These are phyloP conservation scores for Coleophoma crateriformis DNA, from an alignment of 2,329 filamentous ascomycete genomes.

Conservation along the genomic window DNA sequence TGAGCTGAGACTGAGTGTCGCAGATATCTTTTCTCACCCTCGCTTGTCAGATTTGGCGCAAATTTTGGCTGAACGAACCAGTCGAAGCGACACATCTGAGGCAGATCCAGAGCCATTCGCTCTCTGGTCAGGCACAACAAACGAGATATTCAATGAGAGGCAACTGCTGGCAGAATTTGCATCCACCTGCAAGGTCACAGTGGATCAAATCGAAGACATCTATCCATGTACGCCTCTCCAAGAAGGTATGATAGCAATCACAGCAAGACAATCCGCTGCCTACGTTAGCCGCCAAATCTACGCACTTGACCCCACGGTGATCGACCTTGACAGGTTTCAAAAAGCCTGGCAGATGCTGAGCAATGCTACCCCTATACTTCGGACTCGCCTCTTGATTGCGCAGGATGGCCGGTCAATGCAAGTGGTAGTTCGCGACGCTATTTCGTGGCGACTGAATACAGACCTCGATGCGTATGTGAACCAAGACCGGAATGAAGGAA, in stretches of 20 bases:
- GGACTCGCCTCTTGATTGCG: constrained; percentile 1
- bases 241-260: constrained; percentile 48
- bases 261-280: constrained; percentile 20
- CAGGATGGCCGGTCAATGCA: neutral
- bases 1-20: neutral
- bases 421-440: neutral
- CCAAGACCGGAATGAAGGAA: neutral
- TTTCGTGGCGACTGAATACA: neutral
- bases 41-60: neutral
- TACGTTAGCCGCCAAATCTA: constrained; percentile 25
- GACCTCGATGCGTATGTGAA: constrained; percentile 1
- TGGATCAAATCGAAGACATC: constrained; percentile 11
- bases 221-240: constrained; percentile 7
- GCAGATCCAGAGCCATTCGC: neutral
- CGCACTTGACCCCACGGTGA: constrained; percentile 6
- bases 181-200: constrained; percentile 26
- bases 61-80: neutral
- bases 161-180: neutral
- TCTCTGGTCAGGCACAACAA: neutral
- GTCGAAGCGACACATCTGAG: neutral
- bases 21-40: constrained; percentile 1
- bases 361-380: neutral
- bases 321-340: constrained; percentile 13
- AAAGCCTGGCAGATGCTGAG: constrained; percentile 13
- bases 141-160: neutral